Evolutionary conservation across 225 moss, liverwort and hornwort species (phyloP), one percentile per base, ranked within the genome.

Genomic region (Bryum argenteum): DNA sequence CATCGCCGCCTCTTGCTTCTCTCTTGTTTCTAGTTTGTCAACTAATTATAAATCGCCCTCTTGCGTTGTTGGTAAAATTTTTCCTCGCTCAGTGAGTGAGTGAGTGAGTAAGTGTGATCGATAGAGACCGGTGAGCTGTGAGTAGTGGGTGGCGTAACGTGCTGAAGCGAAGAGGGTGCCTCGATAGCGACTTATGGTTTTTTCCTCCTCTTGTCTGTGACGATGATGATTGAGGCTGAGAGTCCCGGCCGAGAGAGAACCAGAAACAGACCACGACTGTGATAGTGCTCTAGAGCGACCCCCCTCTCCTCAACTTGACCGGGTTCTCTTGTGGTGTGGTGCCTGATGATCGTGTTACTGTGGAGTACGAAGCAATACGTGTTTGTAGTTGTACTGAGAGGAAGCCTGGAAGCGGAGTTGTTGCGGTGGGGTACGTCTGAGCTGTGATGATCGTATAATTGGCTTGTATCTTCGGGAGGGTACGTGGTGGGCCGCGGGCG

Each of bases 1-100:
- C 74, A 70, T 80, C 76, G 76, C 76, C 76, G 79, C 75, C 69
- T 75, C 56, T n/a, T n/a, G n/a, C n/a, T 22, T 56, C 23, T 23
- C 33, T 33, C 33, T 33, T 5, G 5, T 33, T 33, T 4, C 7
- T 33, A 2, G 11, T 50, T 18, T 57, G 23, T 63, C 48, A 61
- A n/a, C 45, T 64, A 53, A 67, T 69, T 51, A 59, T 62, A 79
- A 62, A 70, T 71, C 52, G 4, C 11, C 38, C 28, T n/a, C 16
- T 16, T 17, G 50, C 3, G 54, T 18, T 28, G 8, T 20, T 58
- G 50, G 72, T 61, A 68, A 79, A 54, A 23, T 20, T 82, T 71
- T 28, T 26, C 38, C 51, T 15, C 39, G 23, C 64, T 15, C 5
- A 26, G 65, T 37, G 71, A 71, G 10, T 26, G 54, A 16, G 38